Evolutionary conservation across 2,329 filamentous ascomycete genomes (phyloP), one percentile per base, ranked within the genome.

Genomic region (Grosmannia penicillata): DNA sequence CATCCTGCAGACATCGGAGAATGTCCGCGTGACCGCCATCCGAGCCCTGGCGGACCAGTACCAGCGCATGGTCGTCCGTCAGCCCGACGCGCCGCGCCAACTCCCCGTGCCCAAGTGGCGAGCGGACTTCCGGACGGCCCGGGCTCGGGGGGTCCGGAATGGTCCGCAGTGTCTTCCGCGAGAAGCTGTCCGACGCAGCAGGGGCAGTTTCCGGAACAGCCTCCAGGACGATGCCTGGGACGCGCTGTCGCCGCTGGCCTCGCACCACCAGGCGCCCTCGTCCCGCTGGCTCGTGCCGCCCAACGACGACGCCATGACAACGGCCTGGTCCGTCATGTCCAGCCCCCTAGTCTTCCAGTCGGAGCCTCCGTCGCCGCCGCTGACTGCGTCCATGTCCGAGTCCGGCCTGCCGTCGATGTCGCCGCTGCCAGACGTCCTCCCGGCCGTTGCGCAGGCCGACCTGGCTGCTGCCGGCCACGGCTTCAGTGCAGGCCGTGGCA

Each of bases 31-130:
- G 1, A 47, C 48, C 15, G 49, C 52, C 19, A 36, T 61, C 8
- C 47, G 49, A 13, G 56, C 58, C 6, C 48, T 62, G 14, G 45
- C 51, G 7, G 53, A 54, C n/a, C 54, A 54, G 28, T 61, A 61
- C 44, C 49, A 49, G 14, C 58, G 58, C 8, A 39, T 58, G 9
- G 55, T 55, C 6, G 42, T 48, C 11, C 48, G 50, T 14, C 53
- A 51, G 6, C 41, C 51, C 11, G 33, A 22, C 18, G 43, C 58
- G 3, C 57, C 58, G 13, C 48, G 43, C 31, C 45, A 48, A 11
- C 45, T 55, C 19, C 49, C 51, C n/a, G 43, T 46, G n/a, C 44
- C 40, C 6, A 41, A 39, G 8, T 39, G 43, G 36, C 38, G 33
- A 6, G 27, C 38, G 2, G 18, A 38, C 3, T 36, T 37, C 13